phyloP scores from a whole-genome alignment of 2,329 filamentous ascomycete species.

The Mollisiaceae sp. region DNA sequence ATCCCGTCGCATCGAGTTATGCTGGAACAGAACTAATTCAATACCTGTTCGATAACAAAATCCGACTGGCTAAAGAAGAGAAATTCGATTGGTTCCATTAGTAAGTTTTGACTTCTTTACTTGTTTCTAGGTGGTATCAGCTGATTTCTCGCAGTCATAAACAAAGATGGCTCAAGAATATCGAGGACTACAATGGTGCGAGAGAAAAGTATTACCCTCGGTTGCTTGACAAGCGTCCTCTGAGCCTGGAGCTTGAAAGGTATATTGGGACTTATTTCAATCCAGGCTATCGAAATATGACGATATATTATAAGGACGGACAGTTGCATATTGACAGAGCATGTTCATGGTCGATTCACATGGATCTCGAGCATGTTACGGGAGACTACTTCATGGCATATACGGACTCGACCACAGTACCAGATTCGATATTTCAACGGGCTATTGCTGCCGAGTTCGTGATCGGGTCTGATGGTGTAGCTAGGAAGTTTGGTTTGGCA shows the following conservation, averaged over 20 bases:
- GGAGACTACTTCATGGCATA: conserved; percentile 40
- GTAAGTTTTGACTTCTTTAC: conserved; percentile 36
- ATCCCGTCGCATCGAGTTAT: conserved; percentile 46
- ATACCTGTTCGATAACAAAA: conserved; percentile 48
- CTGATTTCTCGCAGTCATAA: conserved; percentile 18
- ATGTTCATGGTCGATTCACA: conserved; percentile 22
- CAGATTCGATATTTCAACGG: conserved; percentile 24
- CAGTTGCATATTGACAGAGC: conserved; percentile 15
- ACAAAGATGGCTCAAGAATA: conserved; percentile 30
- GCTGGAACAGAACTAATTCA: conserved; percentile 45
- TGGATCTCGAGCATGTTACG: conserved; percentile 37
- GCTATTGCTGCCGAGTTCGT: conserved; percentile 36
- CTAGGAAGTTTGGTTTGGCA: conserved; percentile 31
- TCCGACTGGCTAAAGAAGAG: conserved; percentile 44
- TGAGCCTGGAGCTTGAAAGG: conserved; percentile 43
- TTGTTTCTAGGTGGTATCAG: background rate
- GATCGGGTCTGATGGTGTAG: conserved; percentile 32
- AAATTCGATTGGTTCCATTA: conserved; percentile 46
- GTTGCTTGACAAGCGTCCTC: conserved; percentile 44
- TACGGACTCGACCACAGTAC: conserved; percentile 23
- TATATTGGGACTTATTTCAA: conserved; percentile 52
- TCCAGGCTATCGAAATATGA: conserved; percentile 46
- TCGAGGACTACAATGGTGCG: conserved; percentile 41
- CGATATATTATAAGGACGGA: conserved; percentile 24
- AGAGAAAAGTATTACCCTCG: conserved; percentile 47